Evolutionary conservation across 2,329 filamentous ascomycete species (phyloP).

Genomic region (Cladosporium phlei): DNA sequence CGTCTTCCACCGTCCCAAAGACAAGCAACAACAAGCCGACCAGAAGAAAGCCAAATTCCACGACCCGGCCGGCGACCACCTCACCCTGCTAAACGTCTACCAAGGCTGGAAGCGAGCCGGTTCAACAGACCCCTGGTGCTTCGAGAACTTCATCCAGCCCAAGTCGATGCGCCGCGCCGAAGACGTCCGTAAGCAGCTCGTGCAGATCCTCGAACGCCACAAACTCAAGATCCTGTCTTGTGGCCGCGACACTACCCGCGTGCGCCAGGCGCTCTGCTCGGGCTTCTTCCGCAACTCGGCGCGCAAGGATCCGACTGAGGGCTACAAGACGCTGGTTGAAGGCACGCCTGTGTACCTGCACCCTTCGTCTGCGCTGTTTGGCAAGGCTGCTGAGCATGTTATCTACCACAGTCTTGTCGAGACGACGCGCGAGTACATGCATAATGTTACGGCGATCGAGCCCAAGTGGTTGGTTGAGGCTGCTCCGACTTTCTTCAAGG

Average conservation of each 20-base stretch:
- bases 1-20: constrained; percentile 92
- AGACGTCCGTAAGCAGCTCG: constrained; percentile 86
- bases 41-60: constrained; percentile 98
- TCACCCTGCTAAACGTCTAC: constrained; percentile 94
- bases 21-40: constrained; percentile 93
- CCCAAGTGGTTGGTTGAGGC: constrained; percentile 92
- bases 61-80: constrained; percentile 87
- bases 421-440: constrained; percentile 98
- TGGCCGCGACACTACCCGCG: constrained; percentile 78
- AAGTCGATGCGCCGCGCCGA: constrained; percentile 82
- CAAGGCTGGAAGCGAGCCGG: constrained; percentile 89
- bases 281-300: constrained; percentile 96
- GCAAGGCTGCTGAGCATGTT: constrained; percentile 93
- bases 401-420: constrained; percentile 88
- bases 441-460: constrained; percentile 86
- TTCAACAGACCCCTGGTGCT: constrained; percentile 86
- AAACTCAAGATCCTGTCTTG: constrained; percentile 77
- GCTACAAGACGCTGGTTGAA: constrained; percentile 96
- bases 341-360: constrained; percentile 93
- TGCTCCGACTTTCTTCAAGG: constrained; percentile 98
- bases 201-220: constrained; percentile 91
- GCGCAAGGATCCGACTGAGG: constrained; percentile 91
- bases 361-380: constrained; percentile 84
- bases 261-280: constrained; percentile 81
- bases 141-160: constrained; percentile 95